These are phyloP conservation scores for Glarea lozoyensis DNA, from an alignment of 495 filamentous ascomycete genomes.

Conservation along the genomic window DNA sequence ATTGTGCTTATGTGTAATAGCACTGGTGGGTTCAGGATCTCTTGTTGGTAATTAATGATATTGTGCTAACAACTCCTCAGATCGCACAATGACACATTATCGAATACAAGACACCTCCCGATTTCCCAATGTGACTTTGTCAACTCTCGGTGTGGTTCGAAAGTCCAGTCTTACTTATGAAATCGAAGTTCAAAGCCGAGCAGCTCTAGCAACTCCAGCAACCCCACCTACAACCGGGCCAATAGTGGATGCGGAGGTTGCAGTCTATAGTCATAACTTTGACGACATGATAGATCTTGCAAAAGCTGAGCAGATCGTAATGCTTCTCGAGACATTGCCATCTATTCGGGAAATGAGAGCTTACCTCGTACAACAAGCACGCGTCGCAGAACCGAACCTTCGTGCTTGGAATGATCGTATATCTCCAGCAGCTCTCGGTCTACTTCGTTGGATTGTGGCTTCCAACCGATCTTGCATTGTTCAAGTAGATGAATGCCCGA, in stretches of 20 bases:
- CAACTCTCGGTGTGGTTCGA: conserved; percentile 3
- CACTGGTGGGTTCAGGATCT: not conserved
- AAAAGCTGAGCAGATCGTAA: conserved; percentile 48
- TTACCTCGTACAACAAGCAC: conserved; percentile 40
- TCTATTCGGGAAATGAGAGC: conserved; percentile 50
- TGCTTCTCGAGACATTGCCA: conserved; percentile 61
- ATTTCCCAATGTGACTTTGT: conserved; percentile 16
- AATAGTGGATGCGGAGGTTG: conserved; percentile 16
- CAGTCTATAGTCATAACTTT: conserved; percentile 38
- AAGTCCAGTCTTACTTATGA: not conserved
- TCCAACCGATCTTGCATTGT: conserved; percentile 85
- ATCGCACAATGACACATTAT: conserved; percentile 10
- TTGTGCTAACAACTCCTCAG: conserved; percentile 6
- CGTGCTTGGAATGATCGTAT: conserved; percentile 53
- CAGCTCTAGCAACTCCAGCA: conserved; percentile 10
- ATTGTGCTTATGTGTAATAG: conserved; percentile 32
- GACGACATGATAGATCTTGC: conserved; percentile 34
- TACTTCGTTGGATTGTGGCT: conserved; percentile 84
- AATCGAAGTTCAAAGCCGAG: not conserved
- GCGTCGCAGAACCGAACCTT: conserved; percentile 34
- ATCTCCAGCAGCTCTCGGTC: conserved; percentile 53
- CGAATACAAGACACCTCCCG: conserved; percentile 17
- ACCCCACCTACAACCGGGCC: not conserved
- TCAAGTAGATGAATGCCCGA: conserved; percentile 44
- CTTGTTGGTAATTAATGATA: not conserved